Evolutionary conservation across 2,329 filamentous ascomycete genomes (phyloP).

Genomic region (Thelonectria rubi): DNA sequence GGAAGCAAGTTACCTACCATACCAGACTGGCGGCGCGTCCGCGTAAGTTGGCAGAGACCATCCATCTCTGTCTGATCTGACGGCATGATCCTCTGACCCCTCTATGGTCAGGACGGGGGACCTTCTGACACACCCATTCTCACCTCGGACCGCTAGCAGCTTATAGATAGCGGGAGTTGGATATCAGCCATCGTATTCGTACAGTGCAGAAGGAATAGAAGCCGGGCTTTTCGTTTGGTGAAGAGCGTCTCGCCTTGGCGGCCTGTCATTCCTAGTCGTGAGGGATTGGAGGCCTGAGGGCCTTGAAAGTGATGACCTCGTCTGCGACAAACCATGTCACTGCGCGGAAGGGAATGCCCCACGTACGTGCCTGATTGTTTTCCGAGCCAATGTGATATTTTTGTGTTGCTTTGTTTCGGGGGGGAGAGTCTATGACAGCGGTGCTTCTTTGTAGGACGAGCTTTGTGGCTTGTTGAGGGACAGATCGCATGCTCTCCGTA

Average conservation of each 20-base stretch:
- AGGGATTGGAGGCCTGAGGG: conserved; percentile 16
- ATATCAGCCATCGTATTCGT: background rate
- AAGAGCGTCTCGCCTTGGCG: background rate
- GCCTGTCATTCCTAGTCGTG: background rate
- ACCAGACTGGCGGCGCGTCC: conserved; percentile 37
- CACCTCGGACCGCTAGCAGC: background rate
- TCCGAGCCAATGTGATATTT: conserved; percentile 7
- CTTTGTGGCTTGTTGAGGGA: background rate
- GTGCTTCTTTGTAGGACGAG: background rate
- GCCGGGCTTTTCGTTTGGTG: background rate
- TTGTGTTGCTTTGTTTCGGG: background rate
- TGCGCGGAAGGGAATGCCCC: background rate
- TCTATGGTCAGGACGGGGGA: conserved; percentile 18
- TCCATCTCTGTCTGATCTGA: conserved; percentile 14
- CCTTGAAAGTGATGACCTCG: conserved; percentile 14
- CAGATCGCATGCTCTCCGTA: no score
- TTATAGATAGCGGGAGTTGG: background rate
- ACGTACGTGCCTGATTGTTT: conserved; percentile 2
- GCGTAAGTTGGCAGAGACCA: conserved; percentile 30
- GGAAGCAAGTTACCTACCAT: conserved; percentile 26
- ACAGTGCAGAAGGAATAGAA: background rate
- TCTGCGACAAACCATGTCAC: conserved; percentile 12
- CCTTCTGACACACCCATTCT: conserved; percentile 35
- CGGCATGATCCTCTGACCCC: conserved; percentile 31
- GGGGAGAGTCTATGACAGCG: background rate